phyloP scores from a whole-genome alignment of 225 moss, liverwort and hornwort genomes.

The Pseudoscleropodium purum region DNA sequence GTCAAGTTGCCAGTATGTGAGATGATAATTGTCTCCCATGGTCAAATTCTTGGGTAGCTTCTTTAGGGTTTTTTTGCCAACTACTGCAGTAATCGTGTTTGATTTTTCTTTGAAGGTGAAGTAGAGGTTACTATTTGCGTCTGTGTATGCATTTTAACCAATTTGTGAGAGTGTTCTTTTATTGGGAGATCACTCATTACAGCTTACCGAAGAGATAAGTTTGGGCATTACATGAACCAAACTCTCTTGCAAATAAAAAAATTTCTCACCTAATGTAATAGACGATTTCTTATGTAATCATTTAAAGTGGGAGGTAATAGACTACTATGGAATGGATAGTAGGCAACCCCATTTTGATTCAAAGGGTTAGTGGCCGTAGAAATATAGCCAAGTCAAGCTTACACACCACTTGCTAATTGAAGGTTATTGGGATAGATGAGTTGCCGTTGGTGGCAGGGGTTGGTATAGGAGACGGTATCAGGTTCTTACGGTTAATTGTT shows the following conservation, averaged over 20 bases:
- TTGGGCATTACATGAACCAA: too few relatives aligned
- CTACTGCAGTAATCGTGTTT: background rate
- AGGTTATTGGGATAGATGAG: background rate
- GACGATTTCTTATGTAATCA: background rate
- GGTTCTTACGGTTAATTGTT: too few relatives aligned
- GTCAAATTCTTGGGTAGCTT: background rate
- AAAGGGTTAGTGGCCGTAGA: background rate
- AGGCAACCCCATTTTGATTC: background rate
- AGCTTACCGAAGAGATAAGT: too few relatives aligned
- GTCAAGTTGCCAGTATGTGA: background rate
- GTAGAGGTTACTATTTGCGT: too few relatives aligned
- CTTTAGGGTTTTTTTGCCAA: background rate
- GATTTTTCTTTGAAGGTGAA: too few relatives aligned
- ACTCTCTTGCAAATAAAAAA: too few relatives aligned
- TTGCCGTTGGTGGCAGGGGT: background rate
- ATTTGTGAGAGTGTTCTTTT: too few relatives aligned
- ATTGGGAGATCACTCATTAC: too few relatives aligned
- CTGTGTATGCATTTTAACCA: too few relatives aligned
- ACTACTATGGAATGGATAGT: background rate
- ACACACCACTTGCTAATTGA: background rate
- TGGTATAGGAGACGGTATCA: background rate
- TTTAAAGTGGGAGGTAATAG: background rate
- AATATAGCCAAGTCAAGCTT: background rate
- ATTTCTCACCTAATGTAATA: background rate
- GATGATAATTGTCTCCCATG: too few relatives aligned